Evolutionary conservation across 129 eudicot species (phyloP), one percentile per base, ranked within the genome.

Genomic region (Glebionis coronaria): DNA sequence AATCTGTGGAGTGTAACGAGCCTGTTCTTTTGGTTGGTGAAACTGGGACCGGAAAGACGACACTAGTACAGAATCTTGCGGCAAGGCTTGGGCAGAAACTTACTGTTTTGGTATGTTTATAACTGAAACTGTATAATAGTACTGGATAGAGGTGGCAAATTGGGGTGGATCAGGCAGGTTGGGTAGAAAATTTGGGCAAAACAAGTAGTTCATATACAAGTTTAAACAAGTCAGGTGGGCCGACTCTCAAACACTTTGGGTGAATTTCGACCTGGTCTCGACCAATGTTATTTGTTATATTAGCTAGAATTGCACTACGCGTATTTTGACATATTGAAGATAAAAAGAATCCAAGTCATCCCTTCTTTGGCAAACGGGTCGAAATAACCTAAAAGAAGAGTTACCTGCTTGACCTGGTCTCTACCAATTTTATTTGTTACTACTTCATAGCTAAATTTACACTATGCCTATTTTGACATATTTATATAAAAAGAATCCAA

Each of bases 11-110:
- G 82, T 79, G 61, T 61, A 94, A 86, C 15, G 99, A 94, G 79
- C 93, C 99, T 54, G 93, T 94, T 68, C 95, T 94, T 40, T 69
- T 94, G 73, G 99, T 94, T 73, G 99, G 99, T 75, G 99, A 94
- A 76, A 94, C 99, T 62, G 99, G 99, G 71, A 87, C 99, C 3
- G 99, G 99, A 44, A 94, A 94, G 73, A 89, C 99, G 60, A 94
- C 99, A 6, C 81, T 94, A 68, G 99, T 94, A 44, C 99, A 94
- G 81, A 89, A 80, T 68, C 78, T 94, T 72, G 93, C 99, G 6
- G 44, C 72, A 61, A 79, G 88, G 77, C 77, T 89, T 15, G 97
- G 95, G 57, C 86, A 94, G 73, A 94, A 85, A 65, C 97, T 94
- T 56, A 94, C 95, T 68, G 99, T 94, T 69, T 66, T 94, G 99